Conservation (phyloP, 176 grass and related monocot genomes). For the Pontederia paniculata region DNA sequence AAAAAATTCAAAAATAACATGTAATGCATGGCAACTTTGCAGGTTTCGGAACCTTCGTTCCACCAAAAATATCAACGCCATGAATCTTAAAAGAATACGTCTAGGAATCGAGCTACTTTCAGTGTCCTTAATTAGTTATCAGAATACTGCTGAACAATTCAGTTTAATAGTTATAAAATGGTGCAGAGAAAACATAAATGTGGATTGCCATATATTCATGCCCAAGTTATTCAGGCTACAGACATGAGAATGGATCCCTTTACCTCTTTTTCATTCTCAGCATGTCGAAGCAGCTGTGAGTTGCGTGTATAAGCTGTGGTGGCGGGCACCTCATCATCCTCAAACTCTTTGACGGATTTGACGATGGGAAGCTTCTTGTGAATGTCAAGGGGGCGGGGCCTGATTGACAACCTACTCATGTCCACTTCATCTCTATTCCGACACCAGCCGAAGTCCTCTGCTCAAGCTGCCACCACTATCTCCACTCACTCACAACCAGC, state of each 20-base stretch:
- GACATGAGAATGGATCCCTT: neutral
- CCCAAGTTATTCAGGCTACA: neutral
- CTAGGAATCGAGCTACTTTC: neutral
- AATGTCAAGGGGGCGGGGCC: constrained; percentile 96
- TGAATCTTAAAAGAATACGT: no score
- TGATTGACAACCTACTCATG: constrained; percentile 92
- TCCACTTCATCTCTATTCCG: constrained; percentile 49
- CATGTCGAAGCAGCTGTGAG: constrained; percentile 17
- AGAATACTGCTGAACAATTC: neutral
- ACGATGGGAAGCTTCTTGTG: constrained; percentile 95
- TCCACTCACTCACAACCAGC: neutral
- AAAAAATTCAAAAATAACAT: no score
- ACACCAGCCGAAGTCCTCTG: neutral
- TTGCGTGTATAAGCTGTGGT: constrained; percentile 8
- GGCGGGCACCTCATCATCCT: constrained; percentile 55
- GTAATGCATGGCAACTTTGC: no score
- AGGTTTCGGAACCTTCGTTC: no score
- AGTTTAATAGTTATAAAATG: no score
- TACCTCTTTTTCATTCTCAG: constrained; percentile 19
- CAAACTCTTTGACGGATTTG: constrained; percentile 79
- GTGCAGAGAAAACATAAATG: no score
- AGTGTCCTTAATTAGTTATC: neutral
- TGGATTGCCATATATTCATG: constrained; percentile 10
- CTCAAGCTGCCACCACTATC: neutral
- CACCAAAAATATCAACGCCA: no score